Base-by-base conservation (phyloP, 148 eudicot species). In the Diospyros lotus region DNA sequence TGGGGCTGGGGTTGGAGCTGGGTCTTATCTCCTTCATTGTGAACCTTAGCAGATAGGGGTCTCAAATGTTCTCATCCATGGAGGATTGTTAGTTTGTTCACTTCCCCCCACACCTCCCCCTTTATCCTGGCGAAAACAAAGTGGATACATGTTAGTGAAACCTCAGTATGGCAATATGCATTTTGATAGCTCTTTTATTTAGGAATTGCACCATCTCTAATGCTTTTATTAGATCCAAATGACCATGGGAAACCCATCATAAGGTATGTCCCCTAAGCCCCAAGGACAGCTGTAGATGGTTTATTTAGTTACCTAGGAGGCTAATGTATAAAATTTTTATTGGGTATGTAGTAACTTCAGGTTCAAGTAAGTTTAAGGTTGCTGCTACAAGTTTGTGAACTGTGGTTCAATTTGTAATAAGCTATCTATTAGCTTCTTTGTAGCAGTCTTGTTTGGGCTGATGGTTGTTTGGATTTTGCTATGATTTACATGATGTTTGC, bases 301-400 rank as follows among this genome's bases (percentile, higher is more conserved):
- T 53, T 53, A 63, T 5, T 4, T 39, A 2, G 41, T 39, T 39
- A n/a, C n/a, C n/a, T n/a, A n/a, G n/a, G n/a, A n/a, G n/a, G n/a
- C n/a, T n/a, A 28, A 28, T 28, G 28, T 28, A 28, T 28, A 28
- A 28, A 28, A 28, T 28, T 28, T 28, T 28, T 28, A 28, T 41
- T 61, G 39, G 73, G 50, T 50, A 8, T 54, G 63, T 56, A 55
- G 41, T 54, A 54, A 8, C 9, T 63, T 5, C 6, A 56, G 15
- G 15, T 15, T 13, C 18, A 17, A 28, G 69, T 52, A 69, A 14
- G 28, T 69, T 54, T 28, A 17, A 67, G 61, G 18, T 39, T 40
- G 18, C 55, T 18, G 73, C 41, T 71, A 64, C 14, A 42, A 15
- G 40, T 71, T 45, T 41, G 43, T n/a, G 61, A 71, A 56, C 48